Evolutionary conservation across 768 basidiomycete genomes (phyloP).

Genomic region (Asterophora lycoperdoides): DNA sequence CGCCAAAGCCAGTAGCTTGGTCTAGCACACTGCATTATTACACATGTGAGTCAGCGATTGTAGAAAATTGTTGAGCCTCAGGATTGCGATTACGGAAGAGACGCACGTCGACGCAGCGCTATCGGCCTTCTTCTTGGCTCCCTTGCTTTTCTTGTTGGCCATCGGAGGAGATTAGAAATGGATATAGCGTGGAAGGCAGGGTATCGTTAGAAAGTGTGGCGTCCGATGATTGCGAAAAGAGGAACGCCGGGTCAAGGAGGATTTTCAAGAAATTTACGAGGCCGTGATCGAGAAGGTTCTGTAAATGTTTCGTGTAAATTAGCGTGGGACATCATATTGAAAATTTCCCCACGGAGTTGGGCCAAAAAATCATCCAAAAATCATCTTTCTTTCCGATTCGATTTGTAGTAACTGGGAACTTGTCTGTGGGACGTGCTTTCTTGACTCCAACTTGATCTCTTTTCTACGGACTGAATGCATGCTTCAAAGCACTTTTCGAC

Average conservation of each 20-base stretch:
- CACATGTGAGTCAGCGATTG: not conserved
- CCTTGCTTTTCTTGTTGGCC: conserved; percentile 20
- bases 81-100: not conserved
- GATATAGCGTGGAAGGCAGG: conserved; percentile 2
- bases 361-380: no score
- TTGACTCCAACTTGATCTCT: no score
- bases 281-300: not conserved
- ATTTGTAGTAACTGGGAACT: no score
- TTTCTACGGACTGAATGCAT: no score
- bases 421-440: no score
- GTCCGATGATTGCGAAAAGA: not conserved
- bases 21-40: conserved; percentile 1
- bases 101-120: conserved; percentile 10
- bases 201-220: conserved; percentile 4
- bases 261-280: not conserved
- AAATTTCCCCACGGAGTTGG: no score
- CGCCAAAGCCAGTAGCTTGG: not conserved
- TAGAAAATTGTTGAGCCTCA: not conserved
- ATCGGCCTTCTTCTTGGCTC: conserved; percentile 17
- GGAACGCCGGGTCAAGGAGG: not conserved
- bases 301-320: not conserved
- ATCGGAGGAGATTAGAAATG: conserved; percentile 4
- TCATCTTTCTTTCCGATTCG: no score
- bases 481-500: no score
- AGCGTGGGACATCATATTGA: not conserved